A percentile compares a stretch with the other conserved stretches of the same genome.
phyloP scores from a whole-genome alignment of 352 stramenopile species.

The Globisporangium heterothallicum region DNA sequence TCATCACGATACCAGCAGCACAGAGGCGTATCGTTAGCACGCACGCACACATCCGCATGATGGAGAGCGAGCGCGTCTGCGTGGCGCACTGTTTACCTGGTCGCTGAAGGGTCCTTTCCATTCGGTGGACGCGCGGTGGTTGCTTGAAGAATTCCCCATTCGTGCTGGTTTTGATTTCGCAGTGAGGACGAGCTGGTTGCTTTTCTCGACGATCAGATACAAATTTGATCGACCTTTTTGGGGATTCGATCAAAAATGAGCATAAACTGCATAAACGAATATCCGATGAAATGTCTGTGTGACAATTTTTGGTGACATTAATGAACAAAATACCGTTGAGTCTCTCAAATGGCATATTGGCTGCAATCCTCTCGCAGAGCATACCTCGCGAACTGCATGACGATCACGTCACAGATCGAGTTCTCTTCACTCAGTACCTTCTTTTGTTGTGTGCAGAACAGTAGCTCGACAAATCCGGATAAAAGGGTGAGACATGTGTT shows the following conservation, averaged over 20 bases:
- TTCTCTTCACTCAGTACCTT: neutral
- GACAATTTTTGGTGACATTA: neutral
- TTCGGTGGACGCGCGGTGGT: slow-evolving; percentile 17
- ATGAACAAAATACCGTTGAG: neutral
- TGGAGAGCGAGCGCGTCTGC: neutral
- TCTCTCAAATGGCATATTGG: neutral
- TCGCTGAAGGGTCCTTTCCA: slow-evolving; percentile 85
- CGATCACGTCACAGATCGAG: no score
- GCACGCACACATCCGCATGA: neutral
- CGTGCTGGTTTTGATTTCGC: slow-evolving; percentile 4
- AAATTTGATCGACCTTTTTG: no score
- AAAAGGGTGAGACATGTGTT: slow-evolving; percentile 2
- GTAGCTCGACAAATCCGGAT: neutral
- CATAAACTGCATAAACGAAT: neutral
- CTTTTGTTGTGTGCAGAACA: neutral
- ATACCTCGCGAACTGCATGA: no score
- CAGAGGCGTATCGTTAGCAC: neutral
- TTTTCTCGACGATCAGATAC: no score
- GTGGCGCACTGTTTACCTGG: slow-evolving; percentile 21
- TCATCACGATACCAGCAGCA: no score
- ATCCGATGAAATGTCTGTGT: neutral
- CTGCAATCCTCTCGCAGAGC: no score
- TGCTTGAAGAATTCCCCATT: slow-evolving; percentile 38
- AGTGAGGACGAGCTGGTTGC: no score
- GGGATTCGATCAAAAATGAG: no score